Base-by-base conservation (phyloP, 805 yeast species). In the Wickerhamiella vanderwaltii region DNA sequence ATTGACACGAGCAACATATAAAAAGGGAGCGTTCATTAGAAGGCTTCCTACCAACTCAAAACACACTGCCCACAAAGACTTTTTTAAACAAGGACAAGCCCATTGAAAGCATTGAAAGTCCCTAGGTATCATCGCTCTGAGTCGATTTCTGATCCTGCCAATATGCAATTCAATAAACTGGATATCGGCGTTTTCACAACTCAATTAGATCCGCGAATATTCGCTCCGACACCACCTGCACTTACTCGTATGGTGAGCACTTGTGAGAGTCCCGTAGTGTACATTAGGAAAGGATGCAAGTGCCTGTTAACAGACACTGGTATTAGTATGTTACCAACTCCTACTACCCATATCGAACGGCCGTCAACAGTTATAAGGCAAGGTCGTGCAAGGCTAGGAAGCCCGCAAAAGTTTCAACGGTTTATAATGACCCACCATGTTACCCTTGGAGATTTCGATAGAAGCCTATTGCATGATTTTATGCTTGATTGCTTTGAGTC, bases 401-500 rank as follows among this genome's bases (percentile, higher is more conserved):
- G 35, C 31, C 51, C 51, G 12, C 31, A 18, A 16, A 16, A 33
- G 39, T 49, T 49, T 35, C 43, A 32, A 9, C 29, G 39, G 17
- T 17, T 38, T 16, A 35, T 49, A 16, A 49, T 49, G 51, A 18
- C 30, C 9, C 36, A 41, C 3, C 39, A 43, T 4, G 34, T 43
- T 20, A 22, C 30, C 4, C 38, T 49, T 12, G 22, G 37, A 23
- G 33, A 32, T 34, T 42, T 48, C 19, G 39, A 43, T 30, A 43
- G 43, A n/a, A 16, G 25, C 9, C 42, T 48, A 3, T 44, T 49
- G 9, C 32, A 43, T 15, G 43, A 35, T 23, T 32, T 49, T 17
- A 49, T 49, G 53, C 32, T 43, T 13, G 37, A 29, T 9, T 35
- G 46, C 40, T 49, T 48, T 40, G 53, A 49, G 39, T 46, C 48